A percentile compares a stretch with the other conserved stretches of the same genome.
These are phyloP conservation scores for Microdochium nivale DNA, from an alignment of 2,329 filamentous ascomycete genomes.

Conservation along the genomic window DNA sequence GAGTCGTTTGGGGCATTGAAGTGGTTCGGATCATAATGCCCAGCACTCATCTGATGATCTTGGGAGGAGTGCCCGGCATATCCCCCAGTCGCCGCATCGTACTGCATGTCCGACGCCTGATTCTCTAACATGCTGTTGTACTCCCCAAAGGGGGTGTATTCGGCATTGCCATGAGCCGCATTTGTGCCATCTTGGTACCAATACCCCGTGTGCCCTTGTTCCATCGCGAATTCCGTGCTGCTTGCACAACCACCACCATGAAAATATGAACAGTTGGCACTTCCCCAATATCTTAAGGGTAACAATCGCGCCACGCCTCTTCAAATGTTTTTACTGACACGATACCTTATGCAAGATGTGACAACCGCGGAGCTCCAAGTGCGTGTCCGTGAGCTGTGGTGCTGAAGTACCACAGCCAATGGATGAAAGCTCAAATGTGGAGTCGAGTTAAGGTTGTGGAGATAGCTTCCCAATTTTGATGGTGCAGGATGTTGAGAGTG, in stretches of 20 bases:
- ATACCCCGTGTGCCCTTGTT: not conserved
- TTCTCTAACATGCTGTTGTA: not conserved
- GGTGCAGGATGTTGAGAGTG: not conserved
- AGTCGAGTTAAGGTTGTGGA: not conserved
- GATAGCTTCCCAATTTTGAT: not conserved
- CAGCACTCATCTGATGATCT: not conserved
- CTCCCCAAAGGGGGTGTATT: not conserved
- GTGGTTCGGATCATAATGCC: not conserved
- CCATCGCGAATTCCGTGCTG: not conserved
- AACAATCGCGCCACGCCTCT: not conserved
- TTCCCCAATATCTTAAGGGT: too few relatives aligned
- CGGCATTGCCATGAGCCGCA: not conserved
- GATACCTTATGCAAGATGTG: not conserved
- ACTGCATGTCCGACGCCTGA: not conserved
- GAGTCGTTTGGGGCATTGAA: not conserved
- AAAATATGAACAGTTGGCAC: not conserved
- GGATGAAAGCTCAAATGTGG: not conserved
- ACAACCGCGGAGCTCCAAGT: not conserved
- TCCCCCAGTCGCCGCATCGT: not conserved
- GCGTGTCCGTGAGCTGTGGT: not conserved
- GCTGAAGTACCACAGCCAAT: not conserved
- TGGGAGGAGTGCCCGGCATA: not conserved
- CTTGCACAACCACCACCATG: not conserved
- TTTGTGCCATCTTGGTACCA: not conserved
- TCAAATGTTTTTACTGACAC: not conserved